These are phyloP conservation scores for Vitis rupestris DNA, from an alignment of 164 flowering plant genomes.

Conservation along the genomic window DNA sequence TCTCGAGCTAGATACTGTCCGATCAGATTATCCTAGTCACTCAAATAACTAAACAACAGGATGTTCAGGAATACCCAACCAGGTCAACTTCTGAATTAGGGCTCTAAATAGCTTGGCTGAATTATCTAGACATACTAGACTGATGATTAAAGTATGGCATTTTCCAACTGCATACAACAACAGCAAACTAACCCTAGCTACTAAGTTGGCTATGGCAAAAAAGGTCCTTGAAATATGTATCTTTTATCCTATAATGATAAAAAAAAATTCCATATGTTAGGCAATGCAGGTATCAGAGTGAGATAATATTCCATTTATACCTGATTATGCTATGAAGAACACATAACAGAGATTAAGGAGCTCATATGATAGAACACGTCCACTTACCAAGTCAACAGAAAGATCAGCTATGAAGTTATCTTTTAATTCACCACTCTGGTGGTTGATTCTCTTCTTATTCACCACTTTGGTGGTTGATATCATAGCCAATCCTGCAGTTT, in stretches of 20 bases:
- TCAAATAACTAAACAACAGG: too few species aligned
- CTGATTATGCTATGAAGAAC: constrained; percentile 65
- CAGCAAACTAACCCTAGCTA: too few species aligned
- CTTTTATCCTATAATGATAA: too few species aligned
- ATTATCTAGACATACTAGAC: too few species aligned
- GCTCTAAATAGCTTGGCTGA: not conserved
- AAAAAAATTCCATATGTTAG: not conserved
- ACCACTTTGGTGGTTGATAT: constrained; percentile 29
- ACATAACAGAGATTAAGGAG: not conserved
- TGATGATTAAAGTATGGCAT: too few species aligned
- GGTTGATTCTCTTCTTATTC: constrained; percentile 46
- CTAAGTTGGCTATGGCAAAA: too few species aligned
- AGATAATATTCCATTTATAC: constrained; percentile 26
- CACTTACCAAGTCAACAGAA: constrained; percentile 93
- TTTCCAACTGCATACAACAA: too few species aligned
- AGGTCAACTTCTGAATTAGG: not conserved
- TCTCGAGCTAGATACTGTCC: not conserved
- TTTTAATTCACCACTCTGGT: constrained; percentile 96
- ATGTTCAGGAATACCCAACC: not conserved
- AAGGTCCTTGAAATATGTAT: too few species aligned
- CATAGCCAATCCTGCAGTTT: constrained; percentile 97
- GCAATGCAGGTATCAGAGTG: not conserved
- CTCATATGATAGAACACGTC: constrained; percentile 83
- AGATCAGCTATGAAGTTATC: constrained; percentile 97
- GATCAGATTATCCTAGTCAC: not conserved